phyloP scores from a whole-genome alignment of 257 asterid species.

The Eustoma russellianum region DNA sequence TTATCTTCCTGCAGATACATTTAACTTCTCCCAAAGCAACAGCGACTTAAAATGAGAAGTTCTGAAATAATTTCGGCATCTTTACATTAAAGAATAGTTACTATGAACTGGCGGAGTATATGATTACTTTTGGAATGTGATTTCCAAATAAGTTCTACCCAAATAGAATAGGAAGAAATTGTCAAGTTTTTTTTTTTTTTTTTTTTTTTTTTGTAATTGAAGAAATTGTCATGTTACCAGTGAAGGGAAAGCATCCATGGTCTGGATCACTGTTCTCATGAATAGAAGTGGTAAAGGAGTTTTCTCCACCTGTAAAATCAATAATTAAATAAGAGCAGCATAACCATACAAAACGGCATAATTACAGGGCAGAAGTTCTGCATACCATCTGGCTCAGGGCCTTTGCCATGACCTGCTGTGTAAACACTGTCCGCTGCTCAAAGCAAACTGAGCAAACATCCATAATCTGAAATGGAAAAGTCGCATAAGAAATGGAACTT shows the following conservation, averaged over 20 bases:
- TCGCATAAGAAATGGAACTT: background rate
- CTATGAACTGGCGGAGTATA: no score
- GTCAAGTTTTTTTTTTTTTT: no score
- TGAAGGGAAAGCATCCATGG: slow-evolving; percentile 90
- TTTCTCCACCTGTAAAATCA: slow-evolving; percentile 58
- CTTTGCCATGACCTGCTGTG: slow-evolving; percentile 85
- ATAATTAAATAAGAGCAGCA: background rate
- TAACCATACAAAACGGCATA: slow-evolving; percentile 3
- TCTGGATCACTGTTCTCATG: slow-evolving; percentile 99
- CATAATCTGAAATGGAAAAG: slow-evolving; percentile 50
- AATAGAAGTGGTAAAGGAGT: slow-evolving; percentile 85
- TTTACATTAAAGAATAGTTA: no score
- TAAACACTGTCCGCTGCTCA: slow-evolving; percentile 98
- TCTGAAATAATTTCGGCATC: no score
- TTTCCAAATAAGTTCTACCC: no score
- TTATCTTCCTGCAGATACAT: no score
- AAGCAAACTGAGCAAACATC: slow-evolving; percentile 99
- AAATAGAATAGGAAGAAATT: no score
- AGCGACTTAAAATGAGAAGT: no score
- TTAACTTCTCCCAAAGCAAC: no score
- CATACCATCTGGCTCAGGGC: slow-evolving; percentile 91
- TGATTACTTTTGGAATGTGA: no score
- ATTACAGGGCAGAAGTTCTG: background rate
- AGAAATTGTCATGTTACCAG: slow-evolving; percentile 51
- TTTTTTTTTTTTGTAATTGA: no score